Base-by-base conservation (phyloP, 257 asterid species). In the Cinchona pubescens region DNA sequence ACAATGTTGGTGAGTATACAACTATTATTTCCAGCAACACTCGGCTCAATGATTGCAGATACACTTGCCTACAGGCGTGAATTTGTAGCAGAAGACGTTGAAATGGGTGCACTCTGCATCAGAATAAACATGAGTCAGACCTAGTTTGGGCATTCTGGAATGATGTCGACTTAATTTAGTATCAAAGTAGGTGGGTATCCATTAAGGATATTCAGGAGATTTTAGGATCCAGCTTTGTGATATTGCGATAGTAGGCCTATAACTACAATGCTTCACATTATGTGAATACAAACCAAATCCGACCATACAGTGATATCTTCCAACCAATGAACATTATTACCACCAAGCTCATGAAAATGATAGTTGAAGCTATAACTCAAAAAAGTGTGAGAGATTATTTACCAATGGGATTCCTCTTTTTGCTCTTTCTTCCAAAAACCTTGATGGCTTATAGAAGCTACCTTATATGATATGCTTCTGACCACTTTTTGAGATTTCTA, bases 391-490 rank as follows among this genome's bases (percentile, higher is more conserved):
- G 70, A 78, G 66, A 73, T 43, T 80, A 79, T 76, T 87, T 92
- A 95, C 99, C 98, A 95, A 78, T 32, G 89, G 96, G 76, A 92
- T 87, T 91, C 97, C 94, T 65, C 82, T 85, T 63, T 81, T 80
- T 83, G 98, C 98, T 80, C 99, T 90, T 83, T 95, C 97, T 82
- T 87, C 92, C 88, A 95, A 82, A 85, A 76, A 91, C 66, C 78
- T 88, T 29, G 99, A 90, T 29, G 99, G 99, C 82, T 58, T 86
- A 83, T 88, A 95, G 82, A 91, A 90, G 80, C 80, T 81, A 29
- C 99, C 99, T n/a, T n/a, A n/a, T n/a, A n/a, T n/a, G n/a, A 78
- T 90, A 89, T 58, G 74, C 40, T 73, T 85, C 89, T 78, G 86
- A 82, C 98, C 98, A 93, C 80, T 86, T 90, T 80, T 71, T 81